phyloP scores from a whole-genome alignment of 177 flowering plant genomes.

The Vitis hybrid region DNA sequence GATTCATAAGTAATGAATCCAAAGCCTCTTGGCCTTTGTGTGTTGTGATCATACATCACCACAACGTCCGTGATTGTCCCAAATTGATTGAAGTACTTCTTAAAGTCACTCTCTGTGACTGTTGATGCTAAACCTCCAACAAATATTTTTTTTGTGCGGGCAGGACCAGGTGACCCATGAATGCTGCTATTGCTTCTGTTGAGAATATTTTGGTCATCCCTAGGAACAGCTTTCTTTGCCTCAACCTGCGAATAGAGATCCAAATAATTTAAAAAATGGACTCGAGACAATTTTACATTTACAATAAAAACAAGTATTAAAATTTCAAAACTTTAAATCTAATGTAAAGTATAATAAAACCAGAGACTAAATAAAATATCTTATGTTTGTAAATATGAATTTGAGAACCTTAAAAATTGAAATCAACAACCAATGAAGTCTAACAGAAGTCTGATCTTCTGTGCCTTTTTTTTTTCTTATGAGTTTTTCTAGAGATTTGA shows the following conservation, averaged over 20 bases:
- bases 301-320: not conserved
- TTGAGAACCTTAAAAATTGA: too few relatives aligned
- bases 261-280: not conserved
- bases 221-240: constrained; percentile 73
- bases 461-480: too few relatives aligned
- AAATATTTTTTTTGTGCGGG: constrained; percentile 61
- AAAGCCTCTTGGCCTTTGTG: constrained; percentile 64
- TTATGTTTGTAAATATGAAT: too few relatives aligned
- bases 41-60: constrained; percentile 71
- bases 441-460: too few relatives aligned
- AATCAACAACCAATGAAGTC: too few relatives aligned
- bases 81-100: constrained; percentile 61
- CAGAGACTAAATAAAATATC: too few relatives aligned
- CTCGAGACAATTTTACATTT: not conserved
- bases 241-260: constrained; percentile 44
- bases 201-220: constrained; percentile 50
- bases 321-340: too few relatives aligned
- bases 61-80: constrained; percentile 63
- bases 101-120: constrained; percentile 59
- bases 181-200: constrained; percentile 38
- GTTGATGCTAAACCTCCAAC: constrained; percentile 69
- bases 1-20: constrained; percentile 68
- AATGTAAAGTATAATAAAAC: too few relatives aligned
- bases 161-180: constrained; percentile 49
- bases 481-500: too few relatives aligned